Percentiles rank a stretch among this genome's conserved stretches.
These are phyloP conservation scores for Podospora didyma DNA, from an alignment of 495 filamentous ascomycete species.

Conservation along the genomic window DNA sequence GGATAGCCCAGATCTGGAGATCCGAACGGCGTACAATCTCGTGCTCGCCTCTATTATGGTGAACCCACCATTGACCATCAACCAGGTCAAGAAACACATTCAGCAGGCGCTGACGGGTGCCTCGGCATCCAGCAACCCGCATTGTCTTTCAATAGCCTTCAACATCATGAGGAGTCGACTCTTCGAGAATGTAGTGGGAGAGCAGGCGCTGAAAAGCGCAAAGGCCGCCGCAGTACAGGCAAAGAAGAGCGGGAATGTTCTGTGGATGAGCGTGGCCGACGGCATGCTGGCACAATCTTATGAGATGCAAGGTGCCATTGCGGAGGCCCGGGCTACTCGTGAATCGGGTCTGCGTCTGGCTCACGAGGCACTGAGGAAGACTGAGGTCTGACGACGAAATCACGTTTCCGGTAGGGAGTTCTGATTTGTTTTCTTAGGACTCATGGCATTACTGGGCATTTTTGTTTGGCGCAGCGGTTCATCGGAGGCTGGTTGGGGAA, in stretches of 20 bases:
- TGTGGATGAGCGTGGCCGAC: constrained; percentile 85
- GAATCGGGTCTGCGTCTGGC: constrained; percentile 23
- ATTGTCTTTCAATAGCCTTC: constrained; percentile 75
- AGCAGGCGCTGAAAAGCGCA: constrained; percentile 86
- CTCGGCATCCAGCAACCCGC: constrained; percentile 60
- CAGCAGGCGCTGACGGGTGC: constrained; percentile 52
- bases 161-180: constrained; percentile 82
- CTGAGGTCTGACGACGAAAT: constrained; percentile 7
- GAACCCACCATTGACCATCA: constrained; percentile 51
- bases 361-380: constrained; percentile 28
- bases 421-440: not conserved
- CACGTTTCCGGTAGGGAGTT: not conserved
- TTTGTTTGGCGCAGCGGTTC: constrained; percentile 4
- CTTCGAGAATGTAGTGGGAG: constrained; percentile 80
- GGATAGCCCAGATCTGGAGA: constrained; percentile 64
- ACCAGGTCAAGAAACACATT: constrained; percentile 73
- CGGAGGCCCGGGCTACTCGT: constrained; percentile 51
- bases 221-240: constrained; percentile 71
- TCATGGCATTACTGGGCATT: not conserved
- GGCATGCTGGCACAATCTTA: constrained; percentile 73
- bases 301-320: constrained; percentile 63
- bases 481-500: not conserved
- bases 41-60: constrained; percentile 63
- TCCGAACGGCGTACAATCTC: constrained; percentile 75
- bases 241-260: constrained; percentile 63